Evolutionary conservation across 805 yeast species (phyloP).

Genomic region (Candida silvatica): DNA sequence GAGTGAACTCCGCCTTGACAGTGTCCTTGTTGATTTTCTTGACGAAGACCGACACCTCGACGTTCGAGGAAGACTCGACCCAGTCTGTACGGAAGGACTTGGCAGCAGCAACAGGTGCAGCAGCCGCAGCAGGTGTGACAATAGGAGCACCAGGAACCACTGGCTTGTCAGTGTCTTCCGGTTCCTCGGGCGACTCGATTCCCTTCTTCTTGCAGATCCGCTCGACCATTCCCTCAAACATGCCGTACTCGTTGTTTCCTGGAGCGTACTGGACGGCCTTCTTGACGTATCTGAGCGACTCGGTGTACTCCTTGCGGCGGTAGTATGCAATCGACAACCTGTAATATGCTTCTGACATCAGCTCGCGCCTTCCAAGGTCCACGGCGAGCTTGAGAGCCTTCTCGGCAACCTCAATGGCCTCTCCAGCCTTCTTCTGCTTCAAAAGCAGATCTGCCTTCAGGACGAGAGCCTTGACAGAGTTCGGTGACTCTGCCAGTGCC

Average conservation of each 20-base stretch:
- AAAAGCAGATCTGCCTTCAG: slow-evolving; percentile 43
- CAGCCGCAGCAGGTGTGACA: too few relatives aligned
- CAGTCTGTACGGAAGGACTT: slow-evolving; percentile 47
- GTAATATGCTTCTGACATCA: slow-evolving; percentile 40
- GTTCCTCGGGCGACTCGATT: not conserved
- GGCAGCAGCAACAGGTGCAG: slow-evolving; percentile 2
- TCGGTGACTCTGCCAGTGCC: slow-evolving; percentile 34
- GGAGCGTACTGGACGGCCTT: slow-evolving; percentile 39
- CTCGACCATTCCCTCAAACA: slow-evolving; percentile 25
- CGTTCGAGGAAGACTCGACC: slow-evolving; percentile 54
- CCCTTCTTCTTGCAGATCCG: slow-evolving; percentile 4
- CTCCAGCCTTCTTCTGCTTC: slow-evolving; percentile 36
- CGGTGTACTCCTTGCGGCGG: slow-evolving; percentile 30
- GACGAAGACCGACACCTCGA: slow-evolving; percentile 66
- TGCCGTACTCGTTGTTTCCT: slow-evolving; percentile 23
- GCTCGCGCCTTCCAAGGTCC: slow-evolving; percentile 34
- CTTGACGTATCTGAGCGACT: slow-evolving; percentile 39
- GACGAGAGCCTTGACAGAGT: slow-evolving; percentile 37
- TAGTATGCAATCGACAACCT: slow-evolving; percentile 40
- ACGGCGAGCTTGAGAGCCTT: slow-evolving; percentile 36
- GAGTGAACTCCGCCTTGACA: slow-evolving; percentile 30
- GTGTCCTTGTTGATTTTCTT: slow-evolving; percentile 50
- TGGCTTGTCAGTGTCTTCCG: not conserved
- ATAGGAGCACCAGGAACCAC: not conserved
- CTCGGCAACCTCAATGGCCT: slow-evolving; percentile 37